phyloP scores from a whole-genome alignment of 129 eudicot species.

The Dittrichia graveolens region DNA sequence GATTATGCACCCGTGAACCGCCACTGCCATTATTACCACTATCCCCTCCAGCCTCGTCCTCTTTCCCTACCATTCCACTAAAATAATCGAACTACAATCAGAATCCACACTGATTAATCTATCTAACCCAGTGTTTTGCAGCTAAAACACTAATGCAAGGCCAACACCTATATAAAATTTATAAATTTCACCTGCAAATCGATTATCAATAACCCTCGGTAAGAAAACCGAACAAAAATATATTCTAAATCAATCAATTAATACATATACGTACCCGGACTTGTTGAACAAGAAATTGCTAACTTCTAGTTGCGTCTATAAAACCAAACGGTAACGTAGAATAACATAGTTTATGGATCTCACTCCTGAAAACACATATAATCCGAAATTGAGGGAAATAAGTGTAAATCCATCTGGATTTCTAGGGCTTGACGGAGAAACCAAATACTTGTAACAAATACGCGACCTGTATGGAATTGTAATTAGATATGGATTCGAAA shows the following conservation, averaged over 20 bases:
- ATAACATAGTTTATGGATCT: constrained; percentile 17
- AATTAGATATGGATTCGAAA: not conserved
- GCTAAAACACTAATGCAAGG: constrained; percentile 24
- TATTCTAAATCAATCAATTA: constrained; percentile 23
- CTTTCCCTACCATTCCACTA: constrained; percentile 71
- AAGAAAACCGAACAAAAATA: constrained; percentile 9
- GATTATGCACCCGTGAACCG: constrained; percentile 31
- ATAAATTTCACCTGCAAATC: constrained; percentile 24
- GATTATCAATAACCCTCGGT: not conserved
- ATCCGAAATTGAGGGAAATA: constrained; percentile 7
- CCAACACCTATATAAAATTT: not conserved
- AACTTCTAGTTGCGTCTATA: constrained; percentile 8
- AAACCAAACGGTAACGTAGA: not conserved
- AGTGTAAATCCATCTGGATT: constrained; percentile 19
- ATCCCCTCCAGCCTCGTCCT: constrained; percentile 45
- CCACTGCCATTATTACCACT: constrained; percentile 31
- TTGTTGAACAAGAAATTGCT: not conserved
- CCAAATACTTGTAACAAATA: not conserved
- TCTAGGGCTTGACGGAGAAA: constrained; percentile 30
- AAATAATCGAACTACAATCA: constrained; percentile 11
- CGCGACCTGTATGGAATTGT: not conserved
- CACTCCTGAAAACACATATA: not conserved
- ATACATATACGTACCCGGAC: not conserved
- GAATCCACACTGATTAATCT: constrained; percentile 24
- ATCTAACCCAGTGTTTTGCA: constrained; percentile 12